Evolutionary conservation across 1,139 yeast species (phyloP).

Genomic region (Kluyveromyces sp.): DNA sequence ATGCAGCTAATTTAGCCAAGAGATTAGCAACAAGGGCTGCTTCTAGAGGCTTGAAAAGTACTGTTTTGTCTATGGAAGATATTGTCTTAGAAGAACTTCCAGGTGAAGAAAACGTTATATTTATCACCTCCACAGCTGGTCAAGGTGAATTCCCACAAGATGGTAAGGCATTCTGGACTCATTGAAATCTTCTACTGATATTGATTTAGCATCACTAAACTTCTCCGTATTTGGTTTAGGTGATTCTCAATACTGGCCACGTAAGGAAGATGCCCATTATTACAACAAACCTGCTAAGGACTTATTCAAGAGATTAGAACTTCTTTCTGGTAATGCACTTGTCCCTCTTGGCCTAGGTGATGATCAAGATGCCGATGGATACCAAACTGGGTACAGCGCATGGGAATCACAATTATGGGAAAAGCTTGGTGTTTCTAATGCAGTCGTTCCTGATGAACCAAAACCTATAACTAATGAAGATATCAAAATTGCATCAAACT

Average conservation of each 20-base stretch:
- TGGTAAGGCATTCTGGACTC: slow-evolving; percentile 85
- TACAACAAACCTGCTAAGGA: slow-evolving; percentile 90
- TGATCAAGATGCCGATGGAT: slow-evolving; percentile 96
- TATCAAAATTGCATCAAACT: slow-evolving; percentile 81
- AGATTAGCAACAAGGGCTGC: slow-evolving; percentile 77
- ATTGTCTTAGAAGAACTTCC: slow-evolving; percentile 72
- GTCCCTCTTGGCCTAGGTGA: slow-evolving; percentile 84
- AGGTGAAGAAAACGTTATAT: slow-evolving; percentile 72
- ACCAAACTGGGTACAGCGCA: slow-evolving; percentile 73
- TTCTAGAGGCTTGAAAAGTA: slow-evolving; percentile 77
- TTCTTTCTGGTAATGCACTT: slow-evolving; percentile 67
- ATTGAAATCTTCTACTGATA: slow-evolving; percentile 58
- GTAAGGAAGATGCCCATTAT: slow-evolving; percentile 89
- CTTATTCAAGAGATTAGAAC: slow-evolving; percentile 51
- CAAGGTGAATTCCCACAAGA: slow-evolving; percentile 98
- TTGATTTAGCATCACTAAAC: slow-evolving; percentile 63
- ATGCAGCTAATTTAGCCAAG: slow-evolving; percentile 78
- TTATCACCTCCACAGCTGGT: slow-evolving; percentile 86
- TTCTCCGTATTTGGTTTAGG: slow-evolving; percentile 85
- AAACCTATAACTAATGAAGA: slow-evolving; percentile 95
- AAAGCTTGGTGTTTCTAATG: slow-evolving; percentile 78
- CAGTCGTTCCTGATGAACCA: slow-evolving; percentile 87
- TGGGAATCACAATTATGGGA: slow-evolving; percentile 89
- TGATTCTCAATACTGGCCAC: slow-evolving; percentile 94
- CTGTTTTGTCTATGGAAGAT: slow-evolving; percentile 79